Percentiles rank a stretch among this genome's conserved stretches.
These are phyloP conservation scores for Cutaneotrichosporon arboriforme DNA, from an alignment of 1,284 basidiomycete genomes.

Conservation along the genomic window DNA sequence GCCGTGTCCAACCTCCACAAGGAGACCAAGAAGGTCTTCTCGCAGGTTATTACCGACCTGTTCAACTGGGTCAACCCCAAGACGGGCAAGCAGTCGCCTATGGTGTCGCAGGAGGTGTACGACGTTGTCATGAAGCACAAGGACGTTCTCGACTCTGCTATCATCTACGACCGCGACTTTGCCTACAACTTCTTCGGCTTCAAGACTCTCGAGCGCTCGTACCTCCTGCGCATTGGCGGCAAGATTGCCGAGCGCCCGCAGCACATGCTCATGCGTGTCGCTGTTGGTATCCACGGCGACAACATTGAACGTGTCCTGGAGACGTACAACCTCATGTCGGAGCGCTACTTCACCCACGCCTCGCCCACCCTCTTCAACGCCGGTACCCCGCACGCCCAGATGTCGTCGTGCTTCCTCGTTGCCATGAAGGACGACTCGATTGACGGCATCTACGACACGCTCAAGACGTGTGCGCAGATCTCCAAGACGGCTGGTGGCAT, in stretches of 20 bases:
- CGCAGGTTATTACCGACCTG: conserved; percentile 82
- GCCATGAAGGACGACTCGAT: conserved; percentile 99
- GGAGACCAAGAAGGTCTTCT: conserved; percentile 97
- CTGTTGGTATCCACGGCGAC: conserved; percentile 89
- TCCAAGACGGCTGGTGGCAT: conserved; percentile 99
- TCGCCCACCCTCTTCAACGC: conserved; percentile 99
- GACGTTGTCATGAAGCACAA: conserved; percentile 77
- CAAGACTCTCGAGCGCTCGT: conserved; percentile 98
- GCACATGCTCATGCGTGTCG: conserved; percentile 99
- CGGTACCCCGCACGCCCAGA: conserved; percentile 89
- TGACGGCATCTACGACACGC: conserved; percentile 97
- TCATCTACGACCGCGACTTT: conserved; percentile 98
- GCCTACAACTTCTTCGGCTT: conserved; percentile 97
- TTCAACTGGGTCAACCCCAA: conserved; percentile 97
- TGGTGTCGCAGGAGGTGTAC: conserved; percentile 90
- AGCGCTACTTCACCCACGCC: conserved; percentile 95
- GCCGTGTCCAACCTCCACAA: conserved; percentile 99
- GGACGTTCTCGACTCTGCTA: conserved; percentile 79
- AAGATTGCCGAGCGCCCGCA: conserved; percentile 96
- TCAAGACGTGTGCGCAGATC: conserved; percentile 99
- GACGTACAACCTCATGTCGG: conserved; percentile 93
- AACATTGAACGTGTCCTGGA: conserved; percentile 87
- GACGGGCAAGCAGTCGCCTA: conserved; percentile 76
- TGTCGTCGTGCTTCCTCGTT: conserved; percentile 96
- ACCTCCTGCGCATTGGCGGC: conserved; percentile 88